A percentile compares a stretch with the other conserved stretches of the same genome.
Evolutionary conservation across 2,329 filamentous ascomycete genomes (phyloP).

Genomic region (Trichoderma afroharzianum): DNA sequence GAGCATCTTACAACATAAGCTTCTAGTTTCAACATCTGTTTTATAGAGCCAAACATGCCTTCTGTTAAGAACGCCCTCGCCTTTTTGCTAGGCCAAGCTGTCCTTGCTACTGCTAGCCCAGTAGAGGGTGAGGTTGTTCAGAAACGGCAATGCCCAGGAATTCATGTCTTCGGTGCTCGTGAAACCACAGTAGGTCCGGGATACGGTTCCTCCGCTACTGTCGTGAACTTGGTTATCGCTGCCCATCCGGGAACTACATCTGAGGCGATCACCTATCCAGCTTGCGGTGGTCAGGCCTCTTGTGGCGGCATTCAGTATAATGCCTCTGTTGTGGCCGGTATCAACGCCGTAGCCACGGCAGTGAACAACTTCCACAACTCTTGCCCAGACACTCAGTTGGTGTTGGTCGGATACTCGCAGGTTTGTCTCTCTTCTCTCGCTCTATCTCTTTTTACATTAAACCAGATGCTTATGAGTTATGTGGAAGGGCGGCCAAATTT

Average conservation of each 20-base stretch:
- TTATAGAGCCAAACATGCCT: background rate
- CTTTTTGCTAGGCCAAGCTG: background rate
- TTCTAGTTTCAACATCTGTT: background rate
- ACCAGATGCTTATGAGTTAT: background rate
- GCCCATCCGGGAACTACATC: conserved; percentile 49
- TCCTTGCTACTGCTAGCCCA: background rate
- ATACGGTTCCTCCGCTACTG: conserved; percentile 47
- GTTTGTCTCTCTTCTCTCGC: conserved; percentile 29
- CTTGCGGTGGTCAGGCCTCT: conserved; percentile 56
- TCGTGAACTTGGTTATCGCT: conserved; percentile 48
- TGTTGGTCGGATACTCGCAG: conserved; percentile 61
- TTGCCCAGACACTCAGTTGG: conserved; percentile 56
- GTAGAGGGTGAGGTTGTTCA: background rate
- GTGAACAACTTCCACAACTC: conserved; percentile 55
- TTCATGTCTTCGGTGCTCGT: conserved; percentile 46
- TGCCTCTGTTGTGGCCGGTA: conserved; percentile 38
- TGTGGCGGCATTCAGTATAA: conserved; percentile 60
- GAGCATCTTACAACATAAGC: background rate
- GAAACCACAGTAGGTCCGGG: conserved; percentile 49
- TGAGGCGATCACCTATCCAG: conserved; percentile 56
- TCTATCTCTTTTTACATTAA: background rate
- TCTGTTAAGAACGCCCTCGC: background rate
- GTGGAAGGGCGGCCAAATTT: conserved; percentile 54
- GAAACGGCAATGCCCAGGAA: conserved; percentile 18
- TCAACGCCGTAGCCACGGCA: conserved; percentile 23